Evolutionary conservation across 805 yeast species (phyloP).

Genomic region (Starmerella floricola): DNA sequence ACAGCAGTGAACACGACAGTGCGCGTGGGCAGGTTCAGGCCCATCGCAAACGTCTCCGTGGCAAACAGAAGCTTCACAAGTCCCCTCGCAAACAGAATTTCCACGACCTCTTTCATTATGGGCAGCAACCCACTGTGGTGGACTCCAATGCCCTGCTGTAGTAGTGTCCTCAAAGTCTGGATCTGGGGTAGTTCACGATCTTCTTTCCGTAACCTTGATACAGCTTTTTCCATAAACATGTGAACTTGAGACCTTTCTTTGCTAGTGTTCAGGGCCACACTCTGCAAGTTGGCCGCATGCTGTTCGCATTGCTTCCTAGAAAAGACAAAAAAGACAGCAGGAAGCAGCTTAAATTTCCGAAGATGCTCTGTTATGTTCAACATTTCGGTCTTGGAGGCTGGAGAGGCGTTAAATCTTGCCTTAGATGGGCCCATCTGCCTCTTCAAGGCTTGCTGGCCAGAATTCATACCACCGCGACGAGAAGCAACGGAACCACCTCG

Average conservation of each 20-base stretch:
- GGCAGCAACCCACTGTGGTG: conserved; percentile 93
- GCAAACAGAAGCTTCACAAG: conserved; percentile 86
- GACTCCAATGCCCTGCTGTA: conserved; percentile 85
- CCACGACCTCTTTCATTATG: conserved; percentile 85
- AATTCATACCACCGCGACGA: conserved; percentile 30
- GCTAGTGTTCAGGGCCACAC: conserved; percentile 70
- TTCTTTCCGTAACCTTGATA: conserved; percentile 74
- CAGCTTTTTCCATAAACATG: conserved; percentile 84
- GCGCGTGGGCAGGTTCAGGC: conserved; percentile 88
- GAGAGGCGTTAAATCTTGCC: conserved; percentile 39
- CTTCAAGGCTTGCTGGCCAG: conserved; percentile 21
- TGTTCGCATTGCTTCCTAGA: conserved; percentile 90
- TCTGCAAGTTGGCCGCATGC: conserved; percentile 65
- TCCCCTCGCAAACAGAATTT: conserved; percentile 76
- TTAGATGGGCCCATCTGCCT: conserved; percentile 26
- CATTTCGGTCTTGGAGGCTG: conserved; percentile 76
- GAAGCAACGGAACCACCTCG: conserved; percentile 27
- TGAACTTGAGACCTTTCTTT: conserved; percentile 82
- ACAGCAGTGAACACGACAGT: conserved; percentile 83
- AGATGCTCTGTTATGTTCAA: conserved; percentile 56
- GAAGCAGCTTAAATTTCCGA: conserved; percentile 57
- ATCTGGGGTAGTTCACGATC: conserved; percentile 93
- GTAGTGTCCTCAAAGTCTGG: conserved; percentile 62
- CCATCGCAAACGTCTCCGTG: conserved; percentile 98
- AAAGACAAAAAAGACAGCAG: conserved; percentile 87